Percentiles rank a stretch among this genome's conserved stretches.
phyloP scores from a whole-genome alignment of 108 stramenopile species.

The Cyclotella atomus region DNA sequence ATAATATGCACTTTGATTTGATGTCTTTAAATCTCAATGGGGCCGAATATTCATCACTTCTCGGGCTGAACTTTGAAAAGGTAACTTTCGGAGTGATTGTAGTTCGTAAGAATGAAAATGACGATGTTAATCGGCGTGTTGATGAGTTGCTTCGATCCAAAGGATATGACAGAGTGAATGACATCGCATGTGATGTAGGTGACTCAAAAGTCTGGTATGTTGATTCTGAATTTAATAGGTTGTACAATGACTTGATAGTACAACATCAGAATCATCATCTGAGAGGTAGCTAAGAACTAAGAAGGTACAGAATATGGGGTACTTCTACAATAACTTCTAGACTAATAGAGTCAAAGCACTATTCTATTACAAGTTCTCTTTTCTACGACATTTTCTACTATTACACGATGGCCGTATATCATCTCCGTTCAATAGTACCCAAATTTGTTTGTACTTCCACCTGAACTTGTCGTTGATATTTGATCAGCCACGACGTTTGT shows the following conservation, averaged over 20 bases:
- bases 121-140: constrained; percentile 28
- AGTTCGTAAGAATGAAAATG: constrained; percentile 18
- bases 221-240: constrained; percentile 19
- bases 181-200: constrained; percentile 8
- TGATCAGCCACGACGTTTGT: no score
- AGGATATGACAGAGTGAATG: constrained; percentile 16
- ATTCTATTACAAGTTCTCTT: no score
- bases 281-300: constrained; percentile 1
- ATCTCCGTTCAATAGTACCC: neutral
- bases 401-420: no score
- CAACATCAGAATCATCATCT: constrained; percentile 15
- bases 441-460: neutral
- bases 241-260: constrained; percentile 25
- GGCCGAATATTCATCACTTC: constrained; percentile 31
- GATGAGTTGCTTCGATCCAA: constrained; percentile 29
- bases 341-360: no score
- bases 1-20: constrained; percentile 40
- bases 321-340: neutral
- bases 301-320: neutral
- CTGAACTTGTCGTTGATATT: no score
- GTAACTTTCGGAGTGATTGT: constrained; percentile 40
- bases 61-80: constrained; percentile 35
- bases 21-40: constrained; percentile 35
- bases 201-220: constrained; percentile 31
- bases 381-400: neutral